Conservation (phyloP, 1,139 yeast genomes). For the Blastobotrys capitulatus region DNA sequence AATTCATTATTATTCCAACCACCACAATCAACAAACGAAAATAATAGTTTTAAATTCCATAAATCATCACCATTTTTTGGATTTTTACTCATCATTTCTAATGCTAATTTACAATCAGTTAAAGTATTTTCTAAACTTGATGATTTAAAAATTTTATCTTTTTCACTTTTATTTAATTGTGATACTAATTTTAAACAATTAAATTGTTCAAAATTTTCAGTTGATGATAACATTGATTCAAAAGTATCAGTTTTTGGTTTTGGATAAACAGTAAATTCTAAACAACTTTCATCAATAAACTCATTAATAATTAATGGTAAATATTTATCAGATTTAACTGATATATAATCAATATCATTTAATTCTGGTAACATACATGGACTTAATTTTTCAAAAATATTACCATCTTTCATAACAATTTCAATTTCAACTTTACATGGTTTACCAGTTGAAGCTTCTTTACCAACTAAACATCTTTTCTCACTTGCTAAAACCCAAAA, state of each 20-base stretch:
- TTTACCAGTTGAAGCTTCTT: constrained; percentile 55
- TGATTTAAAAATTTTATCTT: constrained; percentile 1
- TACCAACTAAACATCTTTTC: constrained; percentile 68
- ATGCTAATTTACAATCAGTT: constrained; percentile 52
- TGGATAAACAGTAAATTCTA: background rate
- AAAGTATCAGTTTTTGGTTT: constrained; percentile 9
- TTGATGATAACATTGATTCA: background rate
- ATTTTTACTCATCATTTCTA: constrained; percentile 40
- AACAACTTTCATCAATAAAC: background rate
- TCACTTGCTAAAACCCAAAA: constrained; percentile 88
- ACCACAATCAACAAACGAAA: constrained; percentile 54
- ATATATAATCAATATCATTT: constrained; percentile 41
- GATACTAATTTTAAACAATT: background rate
- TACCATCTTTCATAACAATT: constrained; percentile 40
- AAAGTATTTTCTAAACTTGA: constrained; percentile 38
- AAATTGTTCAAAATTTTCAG: background rate
- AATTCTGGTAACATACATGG: constrained; percentile 72
- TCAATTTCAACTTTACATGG: constrained; percentile 43
- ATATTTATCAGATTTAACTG: constrained; percentile 41
- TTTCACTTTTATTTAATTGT: background rate
- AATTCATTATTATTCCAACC: background rate
- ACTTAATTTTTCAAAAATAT: constrained; percentile 33
- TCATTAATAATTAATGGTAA: constrained; percentile 38
- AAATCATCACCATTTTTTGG: constrained; percentile 52
- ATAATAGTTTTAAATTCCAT: constrained; percentile 60